Evolutionary conservation across 768 basidiomycete genomes (phyloP).

Genomic region (Hysterangium stoloniferum): DNA sequence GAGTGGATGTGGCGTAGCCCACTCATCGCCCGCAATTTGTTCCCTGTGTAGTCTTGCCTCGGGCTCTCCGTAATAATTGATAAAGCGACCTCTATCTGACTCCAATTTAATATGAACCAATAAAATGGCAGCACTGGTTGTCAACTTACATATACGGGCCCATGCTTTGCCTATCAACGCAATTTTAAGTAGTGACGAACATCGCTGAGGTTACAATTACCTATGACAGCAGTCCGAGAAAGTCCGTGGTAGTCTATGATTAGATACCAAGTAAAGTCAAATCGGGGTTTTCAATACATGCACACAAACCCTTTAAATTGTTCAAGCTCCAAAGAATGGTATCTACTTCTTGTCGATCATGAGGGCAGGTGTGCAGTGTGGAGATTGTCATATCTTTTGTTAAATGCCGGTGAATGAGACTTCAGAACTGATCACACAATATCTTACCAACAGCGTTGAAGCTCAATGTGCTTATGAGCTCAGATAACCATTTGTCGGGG

Average conservation of each 20-base stretch:
- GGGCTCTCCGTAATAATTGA: background rate
- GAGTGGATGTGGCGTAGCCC: background rate
- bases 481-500: slow-evolving; percentile 29
- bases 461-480: slow-evolving; percentile 44
- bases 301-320: slow-evolving; percentile 33
- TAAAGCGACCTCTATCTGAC: background rate
- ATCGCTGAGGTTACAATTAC: too few species aligned
- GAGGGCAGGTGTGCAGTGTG: slow-evolving; percentile 50
- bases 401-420: too few species aligned
- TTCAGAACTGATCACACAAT: too few species aligned
- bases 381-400: slow-evolving; percentile 53
- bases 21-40: background rate
- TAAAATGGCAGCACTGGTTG: background rate
- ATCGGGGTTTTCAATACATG: background rate
- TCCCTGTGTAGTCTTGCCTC: background rate
- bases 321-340: slow-evolving; percentile 42
- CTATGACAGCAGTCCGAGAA: too few species aligned
- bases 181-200: background rate
- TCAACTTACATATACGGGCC: background rate
- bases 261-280: background rate
- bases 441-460: slow-evolving; percentile 47
- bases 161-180: background rate
- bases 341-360: slow-evolving; percentile 36
- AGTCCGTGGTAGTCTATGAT: background rate
- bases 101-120: too few species aligned